A percentile compares a stretch with the other conserved stretches of the same genome.
Conservation (phyloP, 2,329 filamentous ascomycete genomes). For the Raffaelea arxii region DNA sequence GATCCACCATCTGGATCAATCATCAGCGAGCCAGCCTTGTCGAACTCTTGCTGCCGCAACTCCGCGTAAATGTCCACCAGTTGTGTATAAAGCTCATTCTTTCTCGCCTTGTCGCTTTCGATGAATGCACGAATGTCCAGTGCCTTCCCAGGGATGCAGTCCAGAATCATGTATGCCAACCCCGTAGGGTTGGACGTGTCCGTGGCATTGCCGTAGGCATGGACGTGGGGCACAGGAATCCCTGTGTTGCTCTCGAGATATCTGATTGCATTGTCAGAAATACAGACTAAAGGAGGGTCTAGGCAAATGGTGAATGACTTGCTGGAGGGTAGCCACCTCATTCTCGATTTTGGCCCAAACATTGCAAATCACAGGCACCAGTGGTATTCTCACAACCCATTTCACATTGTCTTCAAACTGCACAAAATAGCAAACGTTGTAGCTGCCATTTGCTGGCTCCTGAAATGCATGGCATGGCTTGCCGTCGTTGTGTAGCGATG, state of each 20-base stretch:
- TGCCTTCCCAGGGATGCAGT: neutral
- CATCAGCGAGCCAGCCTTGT: neutral
- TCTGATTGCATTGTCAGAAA: neutral
- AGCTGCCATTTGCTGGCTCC: neutral
- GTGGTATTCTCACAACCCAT: neutral
- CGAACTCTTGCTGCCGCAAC: neutral
- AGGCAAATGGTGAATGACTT: too few species aligned
- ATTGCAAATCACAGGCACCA: neutral
- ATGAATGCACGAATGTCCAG: neutral
- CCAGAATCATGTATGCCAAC: neutral
- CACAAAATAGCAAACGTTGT: too few species aligned
- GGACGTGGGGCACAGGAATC: neutral
- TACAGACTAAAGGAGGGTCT: neutral
- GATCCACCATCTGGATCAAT: neutral
- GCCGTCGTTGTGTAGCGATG: neutral
- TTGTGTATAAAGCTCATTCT: neutral
- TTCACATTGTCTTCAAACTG: neutral
- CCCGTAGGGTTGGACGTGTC: neutral
- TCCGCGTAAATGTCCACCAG: neutral
- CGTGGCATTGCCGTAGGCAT: neutral
- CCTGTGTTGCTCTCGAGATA: neutral
- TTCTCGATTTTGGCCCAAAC: neutral
- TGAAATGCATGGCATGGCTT: neutral
- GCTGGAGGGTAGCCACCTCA: conserved; percentile 1
- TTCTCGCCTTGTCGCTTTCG: neutral